Percentiles rank a stretch among this genome's conserved stretches.
These are phyloP conservation scores for Alternaria panax DNA, from an alignment of 2,329 filamentous ascomycete species.

Conservation along the genomic window DNA sequence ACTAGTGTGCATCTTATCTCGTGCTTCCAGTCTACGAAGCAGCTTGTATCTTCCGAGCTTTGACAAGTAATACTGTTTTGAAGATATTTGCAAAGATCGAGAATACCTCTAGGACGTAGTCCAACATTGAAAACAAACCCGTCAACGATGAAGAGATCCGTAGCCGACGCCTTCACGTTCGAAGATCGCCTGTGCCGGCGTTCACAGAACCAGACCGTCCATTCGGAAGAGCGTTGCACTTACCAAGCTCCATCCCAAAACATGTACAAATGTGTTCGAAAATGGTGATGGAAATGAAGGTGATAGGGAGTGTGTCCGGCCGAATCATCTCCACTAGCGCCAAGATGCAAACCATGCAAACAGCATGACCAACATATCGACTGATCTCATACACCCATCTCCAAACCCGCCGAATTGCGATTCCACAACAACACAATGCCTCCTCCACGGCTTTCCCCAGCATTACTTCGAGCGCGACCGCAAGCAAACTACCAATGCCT, in stretches of 20 bases:
- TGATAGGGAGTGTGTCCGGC: constrained; percentile 10
- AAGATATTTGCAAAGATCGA: not conserved
- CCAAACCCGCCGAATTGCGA: constrained; percentile 12
- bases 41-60: not conserved
- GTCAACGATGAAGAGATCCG: not conserved
- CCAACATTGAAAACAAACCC: not conserved
- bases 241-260: no score
- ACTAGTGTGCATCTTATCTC: not conserved
- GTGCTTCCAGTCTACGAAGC: not conserved
- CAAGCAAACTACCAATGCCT: constrained; percentile 33
- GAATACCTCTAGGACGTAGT: not conserved
- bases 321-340: constrained; percentile 9
- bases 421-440: constrained; percentile 31
- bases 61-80: not conserved
- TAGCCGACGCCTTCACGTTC: not conserved
- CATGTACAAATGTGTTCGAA: not conserved
- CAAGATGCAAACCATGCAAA: constrained; percentile 34
- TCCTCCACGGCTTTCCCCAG: constrained; percentile 33
- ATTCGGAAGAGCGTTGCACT: accelerated
- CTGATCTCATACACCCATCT: constrained; percentile 26
- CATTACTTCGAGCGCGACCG: constrained; percentile 34
- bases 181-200: not conserved
- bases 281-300: not conserved
- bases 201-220: not conserved
- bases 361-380: constrained; percentile 22